Evolutionary conservation across 768 basidiomycete genomes (phyloP).

Genomic region (Pleurotus eryngii): DNA sequence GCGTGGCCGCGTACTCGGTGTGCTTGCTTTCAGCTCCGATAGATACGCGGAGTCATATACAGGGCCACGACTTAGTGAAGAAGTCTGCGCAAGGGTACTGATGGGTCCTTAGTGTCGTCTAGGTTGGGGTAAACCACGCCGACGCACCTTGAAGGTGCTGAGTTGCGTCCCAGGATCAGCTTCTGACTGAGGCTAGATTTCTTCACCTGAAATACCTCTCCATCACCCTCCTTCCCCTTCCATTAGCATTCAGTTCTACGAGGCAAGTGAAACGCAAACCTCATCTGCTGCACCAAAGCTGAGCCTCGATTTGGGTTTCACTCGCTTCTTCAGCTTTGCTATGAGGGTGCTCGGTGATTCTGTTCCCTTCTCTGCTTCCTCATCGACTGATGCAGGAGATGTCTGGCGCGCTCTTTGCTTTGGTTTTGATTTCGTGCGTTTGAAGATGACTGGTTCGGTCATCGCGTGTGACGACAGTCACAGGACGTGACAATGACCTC

Average conservation of each 20-base stretch:
- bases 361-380: constrained; percentile 26
- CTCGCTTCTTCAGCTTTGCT: constrained; percentile 67
- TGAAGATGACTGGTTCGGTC: constrained; percentile 48
- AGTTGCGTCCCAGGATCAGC: constrained; percentile 51
- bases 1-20: constrained; percentile 51
- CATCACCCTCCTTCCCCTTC: constrained; percentile 46
- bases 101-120: background rate
- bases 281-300: constrained; percentile 77
- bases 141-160: constrained; percentile 34
- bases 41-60: constrained; percentile 73
- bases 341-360: constrained; percentile 62
- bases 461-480: constrained; percentile 24
- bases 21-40: constrained; percentile 76
- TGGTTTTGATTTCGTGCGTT: constrained; percentile 43
- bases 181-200: constrained; percentile 76
- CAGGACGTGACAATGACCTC: constrained; percentile 32
- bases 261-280: constrained; percentile 35
- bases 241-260: constrained; percentile 23
- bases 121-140: background rate
- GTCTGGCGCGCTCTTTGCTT: constrained; percentile 35
- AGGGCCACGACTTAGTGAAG: constrained; percentile 42
- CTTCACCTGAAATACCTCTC: constrained; percentile 73
- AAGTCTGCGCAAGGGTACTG: constrained; percentile 15
- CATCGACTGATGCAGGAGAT: constrained; percentile 33
- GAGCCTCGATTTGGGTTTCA: constrained; percentile 64